A percentile compares a stretch with the other conserved stretches of the same genome.
Evolutionary conservation across 108 stramenopile species (phyloP).

Genomic region (Seminavis robusta): DNA sequence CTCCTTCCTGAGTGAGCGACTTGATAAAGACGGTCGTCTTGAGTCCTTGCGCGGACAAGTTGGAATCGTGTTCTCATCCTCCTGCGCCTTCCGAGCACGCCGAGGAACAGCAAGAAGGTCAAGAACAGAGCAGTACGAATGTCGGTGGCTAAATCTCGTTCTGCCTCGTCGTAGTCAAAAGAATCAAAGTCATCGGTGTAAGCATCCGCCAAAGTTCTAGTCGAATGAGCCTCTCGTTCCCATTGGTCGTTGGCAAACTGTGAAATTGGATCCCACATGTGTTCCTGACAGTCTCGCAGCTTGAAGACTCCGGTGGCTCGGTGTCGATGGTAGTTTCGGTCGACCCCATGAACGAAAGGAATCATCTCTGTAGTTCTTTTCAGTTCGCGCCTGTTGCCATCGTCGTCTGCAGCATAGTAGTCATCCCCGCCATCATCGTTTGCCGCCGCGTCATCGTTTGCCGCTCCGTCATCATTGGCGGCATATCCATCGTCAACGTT

Average conservation of each 20-base stretch:
- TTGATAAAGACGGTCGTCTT: slow-evolving; percentile 80
- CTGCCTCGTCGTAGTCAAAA: background rate
- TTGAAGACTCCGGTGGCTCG: slow-evolving; percentile 68
- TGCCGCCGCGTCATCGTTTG: too few relatives aligned
- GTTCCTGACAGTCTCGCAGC: slow-evolving; percentile 63
- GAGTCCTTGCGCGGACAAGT: slow-evolving; percentile 62
- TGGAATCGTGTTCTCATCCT: slow-evolving; percentile 80
- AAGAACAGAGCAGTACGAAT: slow-evolving; percentile 50
- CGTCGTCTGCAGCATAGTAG: slow-evolving; percentile 19
- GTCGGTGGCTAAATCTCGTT: slow-evolving; percentile 33
- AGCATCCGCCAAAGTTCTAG: background rate
- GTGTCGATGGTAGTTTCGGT: slow-evolving; percentile 14
- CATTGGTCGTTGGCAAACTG: slow-evolving; percentile 47
- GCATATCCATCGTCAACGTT: slow-evolving; percentile 14
- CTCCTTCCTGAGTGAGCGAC: slow-evolving; percentile 22
- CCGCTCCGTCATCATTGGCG: slow-evolving; percentile 16
- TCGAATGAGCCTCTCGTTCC: slow-evolving; percentile 20
- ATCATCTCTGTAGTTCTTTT: background rate
- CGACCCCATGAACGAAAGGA: background rate
- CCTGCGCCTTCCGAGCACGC: slow-evolving; percentile 71
- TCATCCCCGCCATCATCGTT: slow-evolving; percentile 10
- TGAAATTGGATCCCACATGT: slow-evolving; percentile 57
- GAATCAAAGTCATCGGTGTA: background rate
- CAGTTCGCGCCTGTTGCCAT: slow-evolving; percentile 13
- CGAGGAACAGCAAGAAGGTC: slow-evolving; percentile 67